These are phyloP conservation scores for Coffea humblotiana DNA, from an alignment of 305 asterid species.

Conservation along the genomic window DNA sequence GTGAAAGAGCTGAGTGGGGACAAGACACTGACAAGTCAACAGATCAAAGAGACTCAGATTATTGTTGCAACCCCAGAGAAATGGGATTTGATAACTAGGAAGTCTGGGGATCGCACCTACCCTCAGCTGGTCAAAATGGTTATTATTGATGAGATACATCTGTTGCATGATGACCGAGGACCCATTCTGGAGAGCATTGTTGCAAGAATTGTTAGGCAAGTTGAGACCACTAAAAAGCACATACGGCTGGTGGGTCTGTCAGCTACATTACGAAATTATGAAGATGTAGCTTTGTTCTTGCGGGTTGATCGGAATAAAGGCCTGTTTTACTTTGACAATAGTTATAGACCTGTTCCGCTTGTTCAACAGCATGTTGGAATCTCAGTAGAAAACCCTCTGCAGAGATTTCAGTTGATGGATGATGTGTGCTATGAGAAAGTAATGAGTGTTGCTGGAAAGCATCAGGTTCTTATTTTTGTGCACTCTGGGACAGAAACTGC, in stretches of 20 bases:
- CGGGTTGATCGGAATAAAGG: conserved; percentile 75
- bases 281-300: conserved; percentile 77
- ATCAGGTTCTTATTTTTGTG: conserved; percentile 91
- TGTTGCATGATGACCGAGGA: conserved; percentile 91
- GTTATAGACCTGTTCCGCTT: conserved; percentile 91
- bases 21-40: conserved; percentile 84
- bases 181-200: conserved; percentile 93
- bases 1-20: conserved; percentile 97
- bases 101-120: conserved; percentile 91
- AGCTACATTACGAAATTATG: conserved; percentile 89
- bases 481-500: conserved; percentile 94
- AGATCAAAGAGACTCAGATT: conserved; percentile 91
- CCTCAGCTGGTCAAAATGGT: conserved; percentile 92
- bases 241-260: conserved; percentile 91
- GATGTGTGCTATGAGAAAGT: conserved; percentile 95
- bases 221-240: conserved; percentile 83
- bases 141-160: conserved; percentile 91
- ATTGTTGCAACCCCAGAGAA: conserved; percentile 97
- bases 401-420: conserved; percentile 94
- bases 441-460: conserved; percentile 74
- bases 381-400: conserved; percentile 88
- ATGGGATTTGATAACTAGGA: conserved; percentile 95
- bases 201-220: conserved; percentile 90
- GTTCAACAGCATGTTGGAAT: conserved; percentile 94
- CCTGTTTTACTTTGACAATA: conserved; percentile 86